Percentiles rank a stretch among this genome's conserved stretches.
phyloP scores from a whole-genome alignment of 2,329 filamentous ascomycete genomes.

The Aspergillus fischeri region DNA sequence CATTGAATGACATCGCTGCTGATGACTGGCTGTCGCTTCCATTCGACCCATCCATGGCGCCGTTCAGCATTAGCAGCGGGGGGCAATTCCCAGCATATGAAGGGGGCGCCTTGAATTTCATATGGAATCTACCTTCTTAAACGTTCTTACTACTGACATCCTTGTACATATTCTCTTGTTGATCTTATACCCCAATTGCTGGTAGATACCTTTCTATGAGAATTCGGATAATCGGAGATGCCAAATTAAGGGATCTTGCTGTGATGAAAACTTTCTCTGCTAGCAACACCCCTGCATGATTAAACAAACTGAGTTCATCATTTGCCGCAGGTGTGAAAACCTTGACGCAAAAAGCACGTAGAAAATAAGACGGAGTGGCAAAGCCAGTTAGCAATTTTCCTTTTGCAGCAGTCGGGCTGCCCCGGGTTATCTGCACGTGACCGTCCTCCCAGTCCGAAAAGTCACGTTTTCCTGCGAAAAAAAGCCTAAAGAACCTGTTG shows the following conservation, averaged over 20 bases:
- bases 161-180: not conserved
- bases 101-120: conserved; percentile 39
- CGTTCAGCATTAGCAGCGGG: conserved; percentile 36
- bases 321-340: not conserved
- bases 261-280: not conserved
- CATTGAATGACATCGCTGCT: conserved; percentile 27
- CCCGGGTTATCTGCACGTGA: conserved; percentile 17
- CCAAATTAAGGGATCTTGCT: not conserved
- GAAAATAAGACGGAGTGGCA: not conserved
- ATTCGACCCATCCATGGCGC: conserved; percentile 43
- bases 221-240: not conserved
- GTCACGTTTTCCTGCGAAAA: conserved; percentile 23
- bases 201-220: not conserved
- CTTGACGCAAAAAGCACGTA: not conserved
- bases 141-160: conserved; percentile 10
- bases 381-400: not conserved
- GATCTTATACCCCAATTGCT: not conserved
- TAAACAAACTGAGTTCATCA: not conserved
- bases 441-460: not conserved
- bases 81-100: conserved; percentile 39
- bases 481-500: conserved; percentile 18
- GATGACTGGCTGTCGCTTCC: conserved; percentile 43
- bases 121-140: conserved; percentile 41
- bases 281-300: not conserved
- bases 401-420: conserved; percentile 11